Evolutionary conservation across 2,329 filamentous ascomycete genomes (phyloP).

Genomic region (Aquanectria penicillioides): DNA sequence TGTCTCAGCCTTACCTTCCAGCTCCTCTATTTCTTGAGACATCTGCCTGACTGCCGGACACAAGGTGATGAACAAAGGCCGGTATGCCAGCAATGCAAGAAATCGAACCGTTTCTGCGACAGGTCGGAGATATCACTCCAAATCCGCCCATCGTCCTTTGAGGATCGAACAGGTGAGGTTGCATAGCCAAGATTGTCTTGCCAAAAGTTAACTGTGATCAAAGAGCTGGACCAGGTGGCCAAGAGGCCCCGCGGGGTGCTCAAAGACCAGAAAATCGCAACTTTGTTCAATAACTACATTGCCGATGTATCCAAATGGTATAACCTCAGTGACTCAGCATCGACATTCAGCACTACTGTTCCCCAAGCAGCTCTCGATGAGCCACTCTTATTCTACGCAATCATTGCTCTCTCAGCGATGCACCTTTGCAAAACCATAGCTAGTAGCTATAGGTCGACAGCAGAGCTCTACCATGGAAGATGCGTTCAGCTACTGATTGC

Average conservation of each 20-base stretch:
- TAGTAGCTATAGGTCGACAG: slow-evolving; percentile 38
- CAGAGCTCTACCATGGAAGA: slow-evolving; percentile 52
- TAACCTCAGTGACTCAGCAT: slow-evolving; percentile 54
- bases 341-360: slow-evolving; percentile 48
- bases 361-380: slow-evolving; percentile 50
- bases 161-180: neutral
- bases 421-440: slow-evolving; percentile 48
- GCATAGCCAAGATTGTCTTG: slow-evolving; percentile 16
- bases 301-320: slow-evolving; percentile 55
- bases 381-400: slow-evolving; percentile 54
- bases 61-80: slow-evolving; percentile 31
- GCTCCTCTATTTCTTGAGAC: neutral
- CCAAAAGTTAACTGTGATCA: too few species aligned
- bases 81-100: slow-evolving; percentile 46
- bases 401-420: slow-evolving; percentile 57
- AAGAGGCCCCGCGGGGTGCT: slow-evolving; percentile 43
- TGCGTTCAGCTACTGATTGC: slow-evolving; percentile 53
- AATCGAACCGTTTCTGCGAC: slow-evolving; percentile 47
- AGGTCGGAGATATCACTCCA: slow-evolving; percentile 35
- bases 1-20: neutral
- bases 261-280: slow-evolving; percentile 43
- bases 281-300: slow-evolving; percentile 53
- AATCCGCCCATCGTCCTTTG: slow-evolving; percentile 14
- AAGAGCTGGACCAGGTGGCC: slow-evolving; percentile 4
- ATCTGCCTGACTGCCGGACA: neutral